Evolutionary conservation across 306 rosid genomes (phyloP).

Genomic region (Purshia tridentata): DNA sequence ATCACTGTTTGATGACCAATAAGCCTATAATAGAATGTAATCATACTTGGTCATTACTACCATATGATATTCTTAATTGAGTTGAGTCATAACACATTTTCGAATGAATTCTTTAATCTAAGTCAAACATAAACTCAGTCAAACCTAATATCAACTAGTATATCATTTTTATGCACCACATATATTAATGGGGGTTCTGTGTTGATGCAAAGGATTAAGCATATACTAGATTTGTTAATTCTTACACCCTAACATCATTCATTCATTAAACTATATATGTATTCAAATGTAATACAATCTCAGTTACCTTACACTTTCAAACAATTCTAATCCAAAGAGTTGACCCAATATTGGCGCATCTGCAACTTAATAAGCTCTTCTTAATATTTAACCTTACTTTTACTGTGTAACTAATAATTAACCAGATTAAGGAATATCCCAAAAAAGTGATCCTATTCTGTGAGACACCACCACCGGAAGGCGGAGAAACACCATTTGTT

Average conservation of each 20-base stretch:
- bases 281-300: not conserved
- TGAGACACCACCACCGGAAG: constrained; percentile 83
- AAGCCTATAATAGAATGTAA: not conserved
- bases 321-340: not conserved
- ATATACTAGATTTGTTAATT: not conserved
- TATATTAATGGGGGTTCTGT: too few relatives aligned
- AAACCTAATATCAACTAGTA: not conserved
- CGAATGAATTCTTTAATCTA: not conserved
- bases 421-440: constrained; percentile 67
- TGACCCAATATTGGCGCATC: constrained; percentile 8
- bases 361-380: not conserved
- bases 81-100: not conserved
- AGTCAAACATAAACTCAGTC: constrained; percentile 5
- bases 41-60: not conserved
- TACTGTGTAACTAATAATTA: constrained; percentile 10
- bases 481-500: constrained; percentile 82
- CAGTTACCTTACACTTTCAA: not conserved
- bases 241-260: not conserved
- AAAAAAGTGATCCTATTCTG: constrained; percentile 58
- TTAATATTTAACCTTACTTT: not conserved
- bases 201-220: not conserved
- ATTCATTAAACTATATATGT: too few relatives aligned
- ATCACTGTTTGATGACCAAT: not conserved
- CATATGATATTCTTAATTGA: too few relatives aligned
- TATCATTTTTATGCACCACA: too few relatives aligned